Evolutionary conservation across 345 rosid species (phyloP), one percentile per base, ranked within the genome.

Genomic region (Arabis hirsuta): DNA sequence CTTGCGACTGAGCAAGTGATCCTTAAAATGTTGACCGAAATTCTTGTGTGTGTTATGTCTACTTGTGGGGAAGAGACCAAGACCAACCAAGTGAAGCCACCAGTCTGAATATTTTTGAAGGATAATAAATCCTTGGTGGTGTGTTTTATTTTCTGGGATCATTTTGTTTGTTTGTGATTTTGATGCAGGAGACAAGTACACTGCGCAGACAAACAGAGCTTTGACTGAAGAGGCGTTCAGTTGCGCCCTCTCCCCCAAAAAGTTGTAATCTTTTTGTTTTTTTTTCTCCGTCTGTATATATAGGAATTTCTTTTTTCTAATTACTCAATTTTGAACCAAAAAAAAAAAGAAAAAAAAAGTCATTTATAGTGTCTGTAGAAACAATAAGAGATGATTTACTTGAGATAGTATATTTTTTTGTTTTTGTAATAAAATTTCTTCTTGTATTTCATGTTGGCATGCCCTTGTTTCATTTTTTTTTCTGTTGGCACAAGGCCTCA

Each of bases 341-440:
- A 36, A 55, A 19, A 41, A 45, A 12, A 31, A 41, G 41, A 29
- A 24, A 4, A 31, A 12, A 8, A 8, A 24, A 3, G 44, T 38
- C 5, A 22, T 48, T 59, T 74, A 69, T 78, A 65, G 71, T 56
- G 69, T 59, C 60, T 73, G 81, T 83, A 83, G 77, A 81, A 81
- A 81, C 81, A 78, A 78, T 77, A 81, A 79, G 82, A 76, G 67
- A 59, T 82, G 71, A 24, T 76, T 29, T 74, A 67, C 62, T n/a
- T 52, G 12, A 39, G 43, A 55, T 27, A 50, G 43, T 66, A 57
- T 14, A 39, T 53, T 63, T 56, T 46, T 43, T 22, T 29, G 31
- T 7, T 38, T 66, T 67, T 67, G 73, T 67, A 74, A 48, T 39
- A 6, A 6, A 1, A 12, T 36, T 69, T 34, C 7, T 3, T 38